A percentile compares a stretch with the other conserved stretches of the same genome.
Conservation (phyloP, 164 flowering plant genomes). For the Vitis rotundifolia region DNA sequence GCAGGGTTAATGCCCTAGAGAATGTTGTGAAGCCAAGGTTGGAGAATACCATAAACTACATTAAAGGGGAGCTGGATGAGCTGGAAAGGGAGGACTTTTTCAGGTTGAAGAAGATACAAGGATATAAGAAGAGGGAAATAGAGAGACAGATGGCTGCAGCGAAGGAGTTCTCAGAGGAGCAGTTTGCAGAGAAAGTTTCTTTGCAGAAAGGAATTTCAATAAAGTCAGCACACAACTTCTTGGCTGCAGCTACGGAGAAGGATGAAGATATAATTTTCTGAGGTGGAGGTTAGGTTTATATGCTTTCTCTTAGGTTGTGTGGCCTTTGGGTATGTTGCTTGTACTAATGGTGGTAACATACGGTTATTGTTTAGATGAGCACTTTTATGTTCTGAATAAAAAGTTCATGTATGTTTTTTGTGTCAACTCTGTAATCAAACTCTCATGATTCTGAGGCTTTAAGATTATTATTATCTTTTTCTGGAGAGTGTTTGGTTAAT, state of each 20-base stretch:
- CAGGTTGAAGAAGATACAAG: constrained; percentile 82
- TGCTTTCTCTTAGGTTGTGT: constrained; percentile 3
- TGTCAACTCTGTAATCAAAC: background rate
- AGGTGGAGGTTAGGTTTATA: constrained; percentile 19
- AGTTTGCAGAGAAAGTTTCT: constrained; percentile 63
- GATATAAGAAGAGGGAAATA: constrained; percentile 78
- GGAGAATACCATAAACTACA: constrained; percentile 69
- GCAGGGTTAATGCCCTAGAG: constrained; percentile 82
- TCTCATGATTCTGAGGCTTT: background rate
- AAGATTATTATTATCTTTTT: background rate
- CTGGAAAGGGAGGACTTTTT: constrained; percentile 83
- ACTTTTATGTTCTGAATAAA: constrained; percentile 8
- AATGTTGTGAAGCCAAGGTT: constrained; percentile 80
- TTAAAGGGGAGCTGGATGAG: constrained; percentile 79
- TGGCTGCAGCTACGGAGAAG: constrained; percentile 43
- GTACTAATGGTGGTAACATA: background rate
- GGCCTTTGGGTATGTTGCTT: background rate
- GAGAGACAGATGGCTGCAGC: constrained; percentile 67
- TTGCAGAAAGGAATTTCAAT: constrained; percentile 68
- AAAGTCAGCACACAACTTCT: constrained; percentile 55
- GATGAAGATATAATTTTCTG: constrained; percentile 88
- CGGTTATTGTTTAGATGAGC: background rate
- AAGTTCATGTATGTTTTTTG: background rate
- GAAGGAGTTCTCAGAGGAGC: constrained; percentile 62
- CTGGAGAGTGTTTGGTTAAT: too few species aligned